phyloP scores from a whole-genome alignment of 257 asterid genomes.

The Hygrophila difformis region DNA sequence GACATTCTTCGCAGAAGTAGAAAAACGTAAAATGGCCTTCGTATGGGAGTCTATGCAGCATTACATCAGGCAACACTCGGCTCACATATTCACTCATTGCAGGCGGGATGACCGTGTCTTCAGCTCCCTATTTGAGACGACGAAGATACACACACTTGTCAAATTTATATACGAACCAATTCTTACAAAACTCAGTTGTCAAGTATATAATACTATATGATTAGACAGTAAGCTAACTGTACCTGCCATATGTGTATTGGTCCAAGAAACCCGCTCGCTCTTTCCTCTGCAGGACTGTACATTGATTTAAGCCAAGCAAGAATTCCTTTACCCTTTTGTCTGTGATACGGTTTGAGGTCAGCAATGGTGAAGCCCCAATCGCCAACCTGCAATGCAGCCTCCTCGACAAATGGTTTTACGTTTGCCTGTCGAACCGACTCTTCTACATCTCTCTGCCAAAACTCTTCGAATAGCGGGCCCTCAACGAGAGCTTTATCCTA shows the following conservation, averaged over 20 bases:
- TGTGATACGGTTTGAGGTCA: constrained; percentile 54
- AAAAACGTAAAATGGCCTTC: constrained; percentile 85
- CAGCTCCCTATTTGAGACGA: constrained; percentile 51
- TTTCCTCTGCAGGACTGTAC: constrained; percentile 43
- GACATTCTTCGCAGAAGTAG: constrained; percentile 75
- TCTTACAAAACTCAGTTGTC: background rate
- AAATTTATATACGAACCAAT: background rate
- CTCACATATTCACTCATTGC: constrained; percentile 63
- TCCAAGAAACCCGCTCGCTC: constrained; percentile 64
- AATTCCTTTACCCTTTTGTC: constrained; percentile 46
- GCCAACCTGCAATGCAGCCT: constrained; percentile 72
- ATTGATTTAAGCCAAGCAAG: constrained; percentile 62
- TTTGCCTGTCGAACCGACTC: constrained; percentile 80
- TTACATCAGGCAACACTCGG: constrained; percentile 72
- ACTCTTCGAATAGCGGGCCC: constrained; percentile 38
- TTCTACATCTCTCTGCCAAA: constrained; percentile 85
- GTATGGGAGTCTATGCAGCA: constrained; percentile 67
- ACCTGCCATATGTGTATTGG: constrained; percentile 97
- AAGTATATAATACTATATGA: too few relatives aligned
- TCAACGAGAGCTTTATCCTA: constrained; percentile 74
- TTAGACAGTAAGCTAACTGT: constrained; percentile 6
- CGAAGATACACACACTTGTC: background rate
- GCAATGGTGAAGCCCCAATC: constrained; percentile 84
- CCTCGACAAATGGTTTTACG: constrained; percentile 72
- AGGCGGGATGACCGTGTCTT: constrained; percentile 72